A percentile compares a stretch with the other conserved stretches of the same genome.
Evolutionary conservation across 2,329 filamentous ascomycete species (phyloP).

Genomic region (Raffaelea arxii): DNA sequence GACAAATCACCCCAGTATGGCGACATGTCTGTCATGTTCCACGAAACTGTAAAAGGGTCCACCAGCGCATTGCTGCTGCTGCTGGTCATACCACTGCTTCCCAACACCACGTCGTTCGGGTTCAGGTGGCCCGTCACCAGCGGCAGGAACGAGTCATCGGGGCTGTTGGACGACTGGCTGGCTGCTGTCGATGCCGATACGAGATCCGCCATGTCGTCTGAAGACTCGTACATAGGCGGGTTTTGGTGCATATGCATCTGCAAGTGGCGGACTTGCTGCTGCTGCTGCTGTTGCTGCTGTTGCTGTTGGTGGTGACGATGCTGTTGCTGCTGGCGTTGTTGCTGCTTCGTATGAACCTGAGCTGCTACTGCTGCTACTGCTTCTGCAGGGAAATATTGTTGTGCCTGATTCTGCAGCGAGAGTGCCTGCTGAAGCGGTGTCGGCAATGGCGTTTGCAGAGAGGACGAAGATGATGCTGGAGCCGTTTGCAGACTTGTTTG

Average conservation of each 20-base stretch:
- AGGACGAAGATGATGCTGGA: no score
- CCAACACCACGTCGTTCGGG: background rate
- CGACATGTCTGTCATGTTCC: conserved; percentile 7
- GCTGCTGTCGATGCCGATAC: conserved; percentile 1
- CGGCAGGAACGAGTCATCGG: conserved; percentile 8
- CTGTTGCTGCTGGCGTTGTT: background rate
- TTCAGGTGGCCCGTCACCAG: background rate
- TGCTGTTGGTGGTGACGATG: background rate
- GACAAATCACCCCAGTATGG: conserved; percentile 9
- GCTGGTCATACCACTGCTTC: background rate
- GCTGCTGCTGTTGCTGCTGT: background rate
- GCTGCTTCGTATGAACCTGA: no score
- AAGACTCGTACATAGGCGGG: background rate
- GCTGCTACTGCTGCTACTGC: background rate
- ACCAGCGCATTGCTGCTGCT: background rate
- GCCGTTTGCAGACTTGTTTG: no score
- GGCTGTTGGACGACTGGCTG: conserved; percentile 10
- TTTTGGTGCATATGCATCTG: background rate
- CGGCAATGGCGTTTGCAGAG: no score
- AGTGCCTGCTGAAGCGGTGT: background rate
- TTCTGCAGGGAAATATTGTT: background rate
- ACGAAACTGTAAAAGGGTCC: conserved; percentile 7
- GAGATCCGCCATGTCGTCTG: conserved; percentile 3
- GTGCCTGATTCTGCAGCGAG: background rate
- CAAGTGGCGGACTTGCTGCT: background rate